Conservation (phyloP, 345 rosid species). For the Eucalyptus erythrocorys region DNA sequence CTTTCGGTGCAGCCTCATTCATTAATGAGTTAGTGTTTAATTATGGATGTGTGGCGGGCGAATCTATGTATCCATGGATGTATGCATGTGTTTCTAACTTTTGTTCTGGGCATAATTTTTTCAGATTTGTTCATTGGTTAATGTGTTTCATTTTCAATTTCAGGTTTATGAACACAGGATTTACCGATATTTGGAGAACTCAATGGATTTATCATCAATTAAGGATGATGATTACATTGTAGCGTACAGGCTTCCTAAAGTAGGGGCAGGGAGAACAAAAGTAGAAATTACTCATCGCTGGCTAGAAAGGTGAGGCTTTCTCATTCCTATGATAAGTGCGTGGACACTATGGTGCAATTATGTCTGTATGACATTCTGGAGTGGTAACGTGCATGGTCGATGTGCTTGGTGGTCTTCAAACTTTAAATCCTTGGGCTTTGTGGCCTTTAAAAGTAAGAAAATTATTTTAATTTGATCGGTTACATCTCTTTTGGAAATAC, state of each 20-base stretch:
- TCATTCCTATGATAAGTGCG: background rate
- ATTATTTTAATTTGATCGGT: background rate
- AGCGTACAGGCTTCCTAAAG: conserved; percentile 64
- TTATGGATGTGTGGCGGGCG: background rate
- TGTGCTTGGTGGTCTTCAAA: background rate
- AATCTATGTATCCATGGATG: background rate
- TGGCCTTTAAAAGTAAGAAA: background rate
- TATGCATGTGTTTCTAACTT: background rate
- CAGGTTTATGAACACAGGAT: conserved; percentile 63
- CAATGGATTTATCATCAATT: conserved; percentile 36
- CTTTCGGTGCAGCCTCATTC: background rate
- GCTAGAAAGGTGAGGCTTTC: conserved; percentile 39
- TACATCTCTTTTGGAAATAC: background rate
- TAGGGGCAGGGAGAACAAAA: conserved; percentile 45
- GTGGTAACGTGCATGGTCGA: background rate
- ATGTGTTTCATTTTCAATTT: conserved; percentile 1
- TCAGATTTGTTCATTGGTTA: background rate
- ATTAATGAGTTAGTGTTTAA: background rate
- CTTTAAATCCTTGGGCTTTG: background rate
- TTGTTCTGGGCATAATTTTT: background rate
- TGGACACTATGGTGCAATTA: background rate
- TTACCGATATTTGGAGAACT: conserved; percentile 43
- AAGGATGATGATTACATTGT: conserved; percentile 77
- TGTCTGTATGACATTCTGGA: background rate
- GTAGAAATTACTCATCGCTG: conserved; percentile 53